Percentiles rank a stretch among this genome's conserved stretches.
phyloP scores from a whole-genome alignment of 495 filamentous ascomycete species.

The Talaromyces proteolyticus region DNA sequence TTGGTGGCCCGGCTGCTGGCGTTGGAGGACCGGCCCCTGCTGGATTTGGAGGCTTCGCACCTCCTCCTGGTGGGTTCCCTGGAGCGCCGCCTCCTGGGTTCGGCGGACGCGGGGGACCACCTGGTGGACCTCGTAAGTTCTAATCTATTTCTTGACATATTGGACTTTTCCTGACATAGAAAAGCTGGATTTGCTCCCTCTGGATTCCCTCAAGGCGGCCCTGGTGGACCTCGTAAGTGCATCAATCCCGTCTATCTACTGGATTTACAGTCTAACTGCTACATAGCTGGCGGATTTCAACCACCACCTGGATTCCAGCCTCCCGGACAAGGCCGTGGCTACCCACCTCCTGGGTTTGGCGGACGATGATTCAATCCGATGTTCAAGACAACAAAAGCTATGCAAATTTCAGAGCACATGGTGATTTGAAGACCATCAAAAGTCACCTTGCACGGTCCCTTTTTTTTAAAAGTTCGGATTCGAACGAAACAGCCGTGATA shows the following conservation, averaged over 20 bases:
- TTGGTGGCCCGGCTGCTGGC: slow-evolving; percentile 85
- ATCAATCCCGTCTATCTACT: background rate
- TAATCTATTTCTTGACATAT: slow-evolving; percentile 1
- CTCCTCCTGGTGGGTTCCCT: slow-evolving; percentile 62
- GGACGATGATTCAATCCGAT: slow-evolving; percentile 48
- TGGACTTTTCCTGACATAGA: slow-evolving; percentile 1
- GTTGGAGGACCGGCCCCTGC: slow-evolving; percentile 74
- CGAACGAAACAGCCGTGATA: background rate
- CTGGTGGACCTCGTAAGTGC: slow-evolving; percentile 53
- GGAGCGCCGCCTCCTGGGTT: slow-evolving; percentile 70
- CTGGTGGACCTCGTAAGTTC: slow-evolving; percentile 56
- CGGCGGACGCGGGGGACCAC: slow-evolving; percentile 64
- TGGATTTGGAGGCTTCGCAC: slow-evolving; percentile 47
- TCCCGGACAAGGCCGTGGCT: slow-evolving; percentile 59
- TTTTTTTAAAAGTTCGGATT: background rate
- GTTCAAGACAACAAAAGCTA: background rate
- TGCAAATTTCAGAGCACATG: background rate
- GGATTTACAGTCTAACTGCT: slow-evolving; percentile 11
- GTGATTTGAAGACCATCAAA: no score
- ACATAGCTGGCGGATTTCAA: slow-evolving; percentile 53
- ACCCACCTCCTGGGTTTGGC: slow-evolving; percentile 71
- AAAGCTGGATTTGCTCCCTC: slow-evolving; percentile 55
- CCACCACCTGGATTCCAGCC: slow-evolving; percentile 68
- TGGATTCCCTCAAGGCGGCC: slow-evolving; percentile 49
- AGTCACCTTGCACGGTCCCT: background rate